Evolutionary conservation across 768 basidiomycete species (phyloP), one percentile per base, ranked within the genome.

Genomic region (Kwoniella bestiolae): DNA sequence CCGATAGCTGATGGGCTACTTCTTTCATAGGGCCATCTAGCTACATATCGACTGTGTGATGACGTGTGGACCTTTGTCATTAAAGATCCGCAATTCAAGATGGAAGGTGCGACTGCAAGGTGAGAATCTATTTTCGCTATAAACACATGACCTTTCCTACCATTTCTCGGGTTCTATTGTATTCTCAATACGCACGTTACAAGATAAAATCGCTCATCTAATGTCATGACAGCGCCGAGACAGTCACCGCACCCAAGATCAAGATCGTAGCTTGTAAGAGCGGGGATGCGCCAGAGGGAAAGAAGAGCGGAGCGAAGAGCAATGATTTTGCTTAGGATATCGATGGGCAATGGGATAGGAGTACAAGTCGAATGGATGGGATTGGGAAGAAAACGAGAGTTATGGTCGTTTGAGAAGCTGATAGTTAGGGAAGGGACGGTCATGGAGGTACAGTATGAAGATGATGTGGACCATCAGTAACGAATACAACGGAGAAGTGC

Each of bases 181-280:
- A n/a, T n/a, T n/a, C n/a, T n/a, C n/a, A n/a, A n/a, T n/a, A n/a
- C n/a, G n/a, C n/a, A n/a, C n/a, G n/a, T n/a, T n/a, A n/a, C n/a
- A n/a, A n/a, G n/a, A n/a, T n/a, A n/a, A n/a, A n/a, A n/a, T n/a
- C n/a, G n/a, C n/a, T n/a, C n/a, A n/a, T n/a, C n/a, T n/a, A n/a
- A n/a, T n/a, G n/a, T n/a, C n/a, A n/a, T n/a, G n/a, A n/a, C n/a
- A 65, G 76, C 4, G 65, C 68, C 12, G 78, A 77, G 21, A 44
- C 66, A n/a, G 73, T 79, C 8, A 72, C 90, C 5, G 74, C 73
- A 2, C 85, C 86, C 29, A 87, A 90, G 80, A 91, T 95, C 82
- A 95, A 96, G 85, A 97, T 98, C 65, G 94, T 99, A 69, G 95
- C 96, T 5, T 97, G 95, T 84, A 98, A 97, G 86, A 91, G 91